Evolutionary conservation across 495 filamentous ascomycete genomes (phyloP), one percentile per base, ranked within the genome.

Genomic region (Penicillium waksmanii): DNA sequence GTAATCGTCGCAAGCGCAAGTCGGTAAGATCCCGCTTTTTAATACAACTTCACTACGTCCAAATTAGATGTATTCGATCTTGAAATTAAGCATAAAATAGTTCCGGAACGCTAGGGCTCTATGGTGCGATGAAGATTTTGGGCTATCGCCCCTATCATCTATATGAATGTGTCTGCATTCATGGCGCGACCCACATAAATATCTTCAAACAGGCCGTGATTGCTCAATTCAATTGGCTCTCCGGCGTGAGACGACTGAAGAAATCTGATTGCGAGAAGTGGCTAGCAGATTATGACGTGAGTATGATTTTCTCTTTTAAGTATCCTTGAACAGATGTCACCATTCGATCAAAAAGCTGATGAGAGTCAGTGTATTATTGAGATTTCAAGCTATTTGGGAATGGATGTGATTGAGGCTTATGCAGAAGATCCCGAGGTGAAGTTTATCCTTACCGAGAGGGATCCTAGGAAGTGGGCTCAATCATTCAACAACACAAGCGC

Each of bases 361-460:
- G 0, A 17, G 1, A 21, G 19, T 12, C 7, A 68, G 66, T 61
- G 60, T 10, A 44, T 68, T 1, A 33, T 68, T 13, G 66, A 68
- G 35, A 54, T 68, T 11, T 54, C 63, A 0, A 57, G 57, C 31
- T 63, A 61, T n/a, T 21, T 63, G n/a, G 63, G 63, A 4, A 38
- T 48, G n/a, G 40, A 63, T 10, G 5, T 64, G 1, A 25, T 71
- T 2, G 46, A 64, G 13, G 55, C 54, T 1, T 69, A 71, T 34
- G 55, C 50, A 0, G 3, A 60, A 2, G 68, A 71, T 23, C 68
- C 68, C 0, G 49, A 69, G 12, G 66, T 71, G 9, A 71, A 71
- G n/a, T 71, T 71, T 47, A 69, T 71, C 23, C 53, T 71, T 15
- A 69, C 68, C 1, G 68, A 71, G 23, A 60, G 68, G 27, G 8